Evolutionary conservation across 257 asterid species (phyloP), one percentile per base, ranked within the genome.

Genomic region (Anisodus tanguticus): DNA sequence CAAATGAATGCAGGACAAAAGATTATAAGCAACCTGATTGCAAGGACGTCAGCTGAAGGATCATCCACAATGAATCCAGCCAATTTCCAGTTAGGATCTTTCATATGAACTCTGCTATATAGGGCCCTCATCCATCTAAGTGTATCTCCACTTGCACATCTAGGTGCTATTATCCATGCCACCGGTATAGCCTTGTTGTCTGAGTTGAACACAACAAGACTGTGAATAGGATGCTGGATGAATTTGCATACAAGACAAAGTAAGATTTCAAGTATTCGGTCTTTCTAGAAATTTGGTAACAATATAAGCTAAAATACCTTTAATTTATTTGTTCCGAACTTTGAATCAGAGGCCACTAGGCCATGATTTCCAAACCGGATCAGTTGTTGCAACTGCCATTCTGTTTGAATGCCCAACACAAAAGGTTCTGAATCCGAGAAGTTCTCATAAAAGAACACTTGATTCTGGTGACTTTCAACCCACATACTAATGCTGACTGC

Each of bases 381-480:
- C 97, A 97, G 92, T 84, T 95, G 99, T 83, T 95, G 99, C 90
- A 97, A 90, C 90, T 97, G 99, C 98, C 99, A 97, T 80, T 97
- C 99, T 53, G 98, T 92, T 88, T 97, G 99, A 87, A 97, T 95
- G 37, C 99, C 99, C 87, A 97, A 87, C 83, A 88, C 88, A 63
- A 93, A 92, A 86, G 99, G 95, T 72, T 87, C 94, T 17, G 97
- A 90, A 88, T 93, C 94, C 69, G 98, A 92, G 87, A 93, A 92
- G 83, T 94, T 94, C 89, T 95, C 90, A 68, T 90, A 93, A 90
- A 91, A 97, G 95, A 97, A 97, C 81, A 97, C 89, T 58, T 86
- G 90, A 86, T 84, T 90, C 87, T 86, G 97, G 87, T 95, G 95
- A 90, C 88, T 89, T 83, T 90, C 92, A 83, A 90, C 97, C 99